Base-by-base conservation (phyloP, 2,329 filamentous ascomycete species). In the Parascedosporium putredinis region DNA sequence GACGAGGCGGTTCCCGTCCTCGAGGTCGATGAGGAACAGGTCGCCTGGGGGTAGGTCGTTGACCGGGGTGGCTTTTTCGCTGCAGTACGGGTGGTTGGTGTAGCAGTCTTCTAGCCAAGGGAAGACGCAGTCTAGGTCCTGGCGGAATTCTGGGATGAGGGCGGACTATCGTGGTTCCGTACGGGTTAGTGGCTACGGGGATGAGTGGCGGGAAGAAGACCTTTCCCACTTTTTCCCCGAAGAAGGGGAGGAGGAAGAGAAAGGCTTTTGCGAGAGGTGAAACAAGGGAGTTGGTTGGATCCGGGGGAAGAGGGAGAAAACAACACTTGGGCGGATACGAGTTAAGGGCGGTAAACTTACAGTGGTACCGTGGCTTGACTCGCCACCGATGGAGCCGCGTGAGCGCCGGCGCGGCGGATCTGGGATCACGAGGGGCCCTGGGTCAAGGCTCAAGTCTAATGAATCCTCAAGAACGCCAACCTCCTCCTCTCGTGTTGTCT, bases 1-100 rank as follows among this genome's bases (percentile, higher is more conserved):
- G 27, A 46, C 27, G 44, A 46, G n/a, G 20, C 44, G 16, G 44
- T 46, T 14, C 7, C 27, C 44, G 16, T 46, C 44, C 5, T 46
- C 12, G 4, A 46, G 24, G 27, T 46, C 44, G 16, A 46, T 33
- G 27, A 46, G 44, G 27, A 46, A 46, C 25, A 46, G 31, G 44
- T 46, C 44, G 7, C 25, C 44, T 7, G 33, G 25, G 2, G 44
- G 24, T 10, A 24, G 25, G 27, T 46, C 44, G 16, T 33, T 16
- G 25, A 46, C 24, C 4, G 44, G 44, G n/a, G 22, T 46, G 44
- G 44, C 44, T 23, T 46, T 46, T 16, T 46, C 29, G 8, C 25
- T 9, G 44, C 44, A 46, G 24, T 46, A 46, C 4, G 23, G 14
- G 25, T 46, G 44, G 9, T 8, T 46, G n/a, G 25, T 12, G 8